Conservation (phyloP, 139 green algal genomes). For the Coccomyxa sp. region DNA sequence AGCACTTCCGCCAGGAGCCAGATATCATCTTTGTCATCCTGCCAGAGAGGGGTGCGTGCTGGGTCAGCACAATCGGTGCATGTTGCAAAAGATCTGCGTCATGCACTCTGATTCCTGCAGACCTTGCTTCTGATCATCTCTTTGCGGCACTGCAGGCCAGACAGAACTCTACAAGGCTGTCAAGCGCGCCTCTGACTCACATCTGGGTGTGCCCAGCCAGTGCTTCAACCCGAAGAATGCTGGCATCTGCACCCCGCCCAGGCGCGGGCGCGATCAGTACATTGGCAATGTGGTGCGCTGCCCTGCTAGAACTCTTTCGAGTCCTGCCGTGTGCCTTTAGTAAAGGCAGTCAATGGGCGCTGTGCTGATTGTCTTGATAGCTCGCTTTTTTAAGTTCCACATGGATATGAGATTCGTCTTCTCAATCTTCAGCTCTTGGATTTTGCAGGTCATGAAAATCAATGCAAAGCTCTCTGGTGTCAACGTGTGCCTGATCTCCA, state of each 20-base stretch:
- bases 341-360: too few relatives aligned
- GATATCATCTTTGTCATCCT: slow-evolving; percentile 40
- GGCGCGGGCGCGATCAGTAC: slow-evolving; percentile 56
- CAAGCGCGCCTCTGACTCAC: slow-evolving; percentile 53
- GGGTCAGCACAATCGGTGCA: too few relatives aligned
- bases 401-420: background rate
- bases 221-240: slow-evolving; percentile 56
- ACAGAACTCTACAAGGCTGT: slow-evolving; percentile 38
- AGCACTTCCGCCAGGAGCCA: slow-evolving; percentile 14
- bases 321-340: background rate
- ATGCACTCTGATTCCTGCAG: too few relatives aligned
- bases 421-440: background rate
- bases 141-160: background rate
- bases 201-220: slow-evolving; percentile 53
- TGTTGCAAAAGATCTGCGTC: too few relatives aligned
- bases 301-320: background rate
- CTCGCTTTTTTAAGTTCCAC: background rate
- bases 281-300: slow-evolving; percentile 41
- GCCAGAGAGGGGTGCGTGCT: slow-evolving; percentile 31
- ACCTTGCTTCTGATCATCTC: too few relatives aligned
- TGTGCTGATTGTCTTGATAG: background rate
- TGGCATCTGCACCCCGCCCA: slow-evolving; percentile 8
- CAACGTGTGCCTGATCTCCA: slow-evolving; percentile 4
- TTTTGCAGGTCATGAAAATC: slow-evolving; percentile 53
- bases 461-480: slow-evolving; percentile 67